Evolutionary conservation across 2,329 filamentous ascomycete genomes (phyloP).

Genomic region (Colletotrichum spinosum): DNA sequence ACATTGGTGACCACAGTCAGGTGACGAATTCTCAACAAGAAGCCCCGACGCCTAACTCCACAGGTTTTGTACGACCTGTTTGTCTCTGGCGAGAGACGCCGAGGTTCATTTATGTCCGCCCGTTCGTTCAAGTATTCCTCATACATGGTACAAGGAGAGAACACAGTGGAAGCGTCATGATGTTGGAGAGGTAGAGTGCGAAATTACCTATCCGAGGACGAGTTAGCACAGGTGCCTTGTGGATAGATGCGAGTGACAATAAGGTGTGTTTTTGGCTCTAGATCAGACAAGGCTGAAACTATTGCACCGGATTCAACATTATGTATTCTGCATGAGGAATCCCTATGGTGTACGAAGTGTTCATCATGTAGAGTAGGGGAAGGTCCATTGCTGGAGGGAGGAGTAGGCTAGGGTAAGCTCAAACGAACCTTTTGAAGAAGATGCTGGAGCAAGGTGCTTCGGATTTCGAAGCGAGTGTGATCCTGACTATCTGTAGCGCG

Average conservation of each 20-base stretch:
- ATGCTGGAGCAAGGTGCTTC: slow-evolving; percentile 27
- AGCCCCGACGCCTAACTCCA: slow-evolving; percentile 62
- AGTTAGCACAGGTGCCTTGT: slow-evolving; percentile 50
- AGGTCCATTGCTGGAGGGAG: background rate
- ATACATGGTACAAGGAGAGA: slow-evolving; percentile 48
- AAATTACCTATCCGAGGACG: slow-evolving; percentile 55
- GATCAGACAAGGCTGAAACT: slow-evolving; percentile 79
- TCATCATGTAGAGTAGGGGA: slow-evolving; percentile 64
- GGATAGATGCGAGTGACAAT: slow-evolving; percentile 39
- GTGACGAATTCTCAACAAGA: slow-evolving; percentile 76
- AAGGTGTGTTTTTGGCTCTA: slow-evolving; percentile 48
- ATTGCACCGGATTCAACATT: slow-evolving; percentile 70
- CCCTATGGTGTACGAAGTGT: slow-evolving; percentile 70
- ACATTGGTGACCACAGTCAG: slow-evolving; percentile 60
- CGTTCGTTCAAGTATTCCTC: slow-evolving; percentile 77
- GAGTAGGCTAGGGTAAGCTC: background rate
- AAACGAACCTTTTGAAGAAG: slow-evolving; percentile 32
- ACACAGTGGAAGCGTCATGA: slow-evolving; percentile 38
- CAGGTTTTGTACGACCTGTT: slow-evolving; percentile 73
- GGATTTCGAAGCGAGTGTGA: slow-evolving; percentile 53
- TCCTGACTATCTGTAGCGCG: slow-evolving; percentile 20
- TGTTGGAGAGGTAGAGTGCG: background rate
- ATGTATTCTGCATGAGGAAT: slow-evolving; percentile 77
- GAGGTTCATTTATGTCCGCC: slow-evolving; percentile 74
- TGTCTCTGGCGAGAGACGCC: slow-evolving; percentile 60